These are phyloP conservation scores for Ilyonectria mors-panacis DNA, from an alignment of 2,329 filamentous ascomycete species.

Conservation along the genomic window DNA sequence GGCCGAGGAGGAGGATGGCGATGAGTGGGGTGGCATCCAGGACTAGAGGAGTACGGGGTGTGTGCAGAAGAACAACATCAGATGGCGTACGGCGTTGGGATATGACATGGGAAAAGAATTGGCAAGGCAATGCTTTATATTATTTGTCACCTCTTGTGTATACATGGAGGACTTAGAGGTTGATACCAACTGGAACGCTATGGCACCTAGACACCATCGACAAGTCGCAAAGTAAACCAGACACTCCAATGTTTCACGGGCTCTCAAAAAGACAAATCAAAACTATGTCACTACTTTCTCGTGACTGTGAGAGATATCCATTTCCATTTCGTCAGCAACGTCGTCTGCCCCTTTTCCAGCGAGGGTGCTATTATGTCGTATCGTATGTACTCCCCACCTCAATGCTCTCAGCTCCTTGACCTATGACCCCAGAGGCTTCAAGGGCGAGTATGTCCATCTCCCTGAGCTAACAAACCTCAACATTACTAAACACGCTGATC, in stretches of 20 bases:
- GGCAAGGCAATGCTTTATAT: slow-evolving; percentile 16
- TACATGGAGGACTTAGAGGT: slow-evolving; percentile 33
- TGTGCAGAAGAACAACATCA: slow-evolving; percentile 8
- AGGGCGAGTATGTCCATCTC: slow-evolving; percentile 6
- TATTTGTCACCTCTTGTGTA: slow-evolving; percentile 26
- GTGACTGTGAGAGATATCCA: slow-evolving; percentile 12
- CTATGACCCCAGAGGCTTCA: not conserved
- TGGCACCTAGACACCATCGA: slow-evolving; percentile 38
- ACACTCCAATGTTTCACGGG: not conserved
- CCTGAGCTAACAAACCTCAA: not conserved
- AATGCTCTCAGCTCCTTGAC: not conserved
- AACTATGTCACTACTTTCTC: not conserved
- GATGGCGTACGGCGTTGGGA: slow-evolving; percentile 48
- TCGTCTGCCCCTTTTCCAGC: slow-evolving; percentile 15
- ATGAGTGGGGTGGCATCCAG: slow-evolving; percentile 79
- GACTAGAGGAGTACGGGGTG: slow-evolving; percentile 60
- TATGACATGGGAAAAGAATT: slow-evolving; percentile 33
- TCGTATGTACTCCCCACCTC: slow-evolving; percentile 18
- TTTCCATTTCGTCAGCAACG: slow-evolving; percentile 23
- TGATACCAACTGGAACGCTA: slow-evolving; percentile 41
- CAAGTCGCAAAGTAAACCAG: not conserved
- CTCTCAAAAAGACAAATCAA: not conserved
- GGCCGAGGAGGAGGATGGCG: slow-evolving; percentile 56
- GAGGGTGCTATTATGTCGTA: slow-evolving; percentile 21
- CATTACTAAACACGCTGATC: slow-evolving; percentile 49